phyloP scores from a whole-genome alignment of 768 basidiomycete genomes.

The Suillus ampliporus region DNA sequence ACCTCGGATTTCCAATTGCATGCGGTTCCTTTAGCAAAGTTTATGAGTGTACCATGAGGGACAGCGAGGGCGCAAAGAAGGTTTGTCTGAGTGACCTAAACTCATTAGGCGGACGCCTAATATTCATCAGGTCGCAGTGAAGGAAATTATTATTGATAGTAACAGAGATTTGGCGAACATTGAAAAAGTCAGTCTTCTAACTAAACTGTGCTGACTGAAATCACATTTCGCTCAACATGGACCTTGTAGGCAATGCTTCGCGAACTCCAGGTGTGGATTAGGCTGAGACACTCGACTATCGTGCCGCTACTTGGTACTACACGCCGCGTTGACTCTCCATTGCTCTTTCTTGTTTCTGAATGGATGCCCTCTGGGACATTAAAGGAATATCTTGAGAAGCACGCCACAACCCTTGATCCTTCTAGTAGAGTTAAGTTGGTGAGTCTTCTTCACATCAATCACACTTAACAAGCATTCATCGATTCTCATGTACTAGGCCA shows the following conservation, averaged over 20 bases:
- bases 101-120: neutral
- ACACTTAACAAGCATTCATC: neutral
- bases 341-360: neutral
- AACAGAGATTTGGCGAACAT: too few species aligned
- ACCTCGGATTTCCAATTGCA: neutral
- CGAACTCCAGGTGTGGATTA: constrained; percentile 22
- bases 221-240: too few species aligned
- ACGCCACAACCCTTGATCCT: neutral
- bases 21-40: constrained; percentile 12
- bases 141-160: neutral
- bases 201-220: too few species aligned
- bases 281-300: constrained; percentile 23
- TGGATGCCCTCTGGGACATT: constrained; percentile 2
- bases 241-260: too few species aligned
- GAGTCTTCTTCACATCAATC: too few species aligned
- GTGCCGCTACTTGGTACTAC: constrained; percentile 22
- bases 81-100: neutral
- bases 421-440: neutral
- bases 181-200: too few species aligned
- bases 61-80: neutral
- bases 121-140: neutral
- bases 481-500: constrained; percentile 12
- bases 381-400: neutral
- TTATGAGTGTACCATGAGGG: neutral
- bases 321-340: neutral